A percentile compares a stretch with the other conserved stretches of the same genome.
These are phyloP conservation scores for Vitis rotundifolia DNA, from an alignment of 164 flowering plant genomes.

Conservation along the genomic window DNA sequence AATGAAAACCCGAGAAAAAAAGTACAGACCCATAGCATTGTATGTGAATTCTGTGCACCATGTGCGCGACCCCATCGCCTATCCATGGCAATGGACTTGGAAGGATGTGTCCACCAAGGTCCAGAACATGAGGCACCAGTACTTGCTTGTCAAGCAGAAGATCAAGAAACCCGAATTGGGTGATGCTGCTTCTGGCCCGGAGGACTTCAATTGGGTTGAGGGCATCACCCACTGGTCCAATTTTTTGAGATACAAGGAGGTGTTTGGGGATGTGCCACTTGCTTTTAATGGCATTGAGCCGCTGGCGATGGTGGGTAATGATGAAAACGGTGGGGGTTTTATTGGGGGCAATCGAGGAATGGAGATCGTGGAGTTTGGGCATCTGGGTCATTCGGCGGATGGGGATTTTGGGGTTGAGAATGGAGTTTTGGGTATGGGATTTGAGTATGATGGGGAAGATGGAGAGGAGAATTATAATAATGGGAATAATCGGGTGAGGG, in stretches of 20 bases:
- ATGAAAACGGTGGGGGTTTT: conserved; percentile 33
- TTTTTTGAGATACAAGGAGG: conserved; percentile 81
- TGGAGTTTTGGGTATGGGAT: conserved; percentile 66
- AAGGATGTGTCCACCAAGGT: conserved; percentile 91
- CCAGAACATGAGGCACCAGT: conserved; percentile 97
- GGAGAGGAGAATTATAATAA: conserved; percentile 42
- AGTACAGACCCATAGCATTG: conserved; percentile 69
- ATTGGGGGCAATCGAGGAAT: conserved; percentile 28
- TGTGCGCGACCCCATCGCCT: conserved; percentile 57
- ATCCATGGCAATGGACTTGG: conserved; percentile 95
- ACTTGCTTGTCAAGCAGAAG: conserved; percentile 87
- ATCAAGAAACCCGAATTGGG: conserved; percentile 48
- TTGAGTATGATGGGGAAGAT: conserved; percentile 68
- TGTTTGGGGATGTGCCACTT: conserved; percentile 75
- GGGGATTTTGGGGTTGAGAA: conserved; percentile 61
- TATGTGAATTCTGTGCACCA: conserved; percentile 76
- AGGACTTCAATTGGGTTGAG: conserved; percentile 82
- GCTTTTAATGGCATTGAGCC: conserved; percentile 27
- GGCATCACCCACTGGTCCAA: conserved; percentile 86
- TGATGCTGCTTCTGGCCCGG: conserved; percentile 23
- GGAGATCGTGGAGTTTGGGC: conserved; percentile 43
- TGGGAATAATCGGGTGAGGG: conserved; percentile 31
- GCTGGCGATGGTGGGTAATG: conserved; percentile 18
- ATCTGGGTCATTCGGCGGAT: conserved; percentile 37
- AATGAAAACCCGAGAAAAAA: conserved; percentile 85